Base-by-base conservation (phyloP, 768 basidiomycete species). In the Nidula microcarpa region DNA sequence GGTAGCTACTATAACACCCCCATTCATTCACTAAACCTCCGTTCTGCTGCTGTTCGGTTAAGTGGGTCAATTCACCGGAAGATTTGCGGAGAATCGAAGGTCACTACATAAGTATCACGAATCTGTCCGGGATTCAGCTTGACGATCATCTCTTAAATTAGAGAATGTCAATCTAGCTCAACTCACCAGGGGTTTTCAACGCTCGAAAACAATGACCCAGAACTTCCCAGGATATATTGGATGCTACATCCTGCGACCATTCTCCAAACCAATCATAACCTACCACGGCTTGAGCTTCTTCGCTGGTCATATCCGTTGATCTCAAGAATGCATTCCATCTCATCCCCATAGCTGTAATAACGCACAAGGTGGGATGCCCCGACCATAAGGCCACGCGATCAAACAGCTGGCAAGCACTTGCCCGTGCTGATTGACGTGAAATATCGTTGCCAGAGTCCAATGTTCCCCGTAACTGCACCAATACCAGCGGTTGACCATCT, bases 221-320 rank as follows among this genome's bases (percentile, higher is more conserved):
- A 37, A 52, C 47, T 14, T 53, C 50, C 46, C 53, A 56, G 17
- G 60, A 61, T 5, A 33, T 49, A 7, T 34, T 23, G 23, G 51
- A 52, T 3, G 44, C 47, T 2, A 57, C 53, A 47, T 56, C 49
- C 17, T 55, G 54, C 30, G 47, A 43, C 55, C 57, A 61, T 36
- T 55, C 57, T 16, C 60, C 60, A 36, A 56, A 54, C 54, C 53
- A 57, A 33, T 60, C 54, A 47, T 43, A 46, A 11, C 49, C 51
- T 13, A 41, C 13, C 16, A 16, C 16, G 16, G 39, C 39, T 16
- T 41, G 13, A 11, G 39, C 51, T 43, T n/a, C 39, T 34, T 33
- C 52, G 39, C 58, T 59, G 6, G 54, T 62, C 56, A 55, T 54
- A 17, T 62, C 58, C 14, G 61, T 60, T 17, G 59, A 52, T 43